These are phyloP conservation scores for Aspergillus japonicus DNA, from an alignment of 2,329 filamentous ascomycete genomes.

Conservation along the genomic window DNA sequence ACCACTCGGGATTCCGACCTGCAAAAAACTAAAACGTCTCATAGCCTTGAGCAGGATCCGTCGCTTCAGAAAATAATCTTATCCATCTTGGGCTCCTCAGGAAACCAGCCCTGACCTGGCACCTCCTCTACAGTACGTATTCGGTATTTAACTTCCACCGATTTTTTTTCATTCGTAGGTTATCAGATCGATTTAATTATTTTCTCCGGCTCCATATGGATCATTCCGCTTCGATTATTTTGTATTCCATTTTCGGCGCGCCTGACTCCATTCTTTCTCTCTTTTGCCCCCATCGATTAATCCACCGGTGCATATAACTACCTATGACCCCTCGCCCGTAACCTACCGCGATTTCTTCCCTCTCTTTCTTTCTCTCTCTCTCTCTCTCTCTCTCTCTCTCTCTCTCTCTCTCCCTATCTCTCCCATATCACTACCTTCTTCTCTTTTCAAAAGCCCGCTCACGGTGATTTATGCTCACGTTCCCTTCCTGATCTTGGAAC, in stretches of 20 bases:
- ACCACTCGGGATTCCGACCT: no score
- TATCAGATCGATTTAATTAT: background rate
- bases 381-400: background rate
- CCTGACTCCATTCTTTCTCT: background rate
- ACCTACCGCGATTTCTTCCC: constrained; percentile 4
- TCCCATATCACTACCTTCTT: background rate
- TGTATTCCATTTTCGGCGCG: constrained; percentile 1
- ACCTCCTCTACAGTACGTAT: background rate
- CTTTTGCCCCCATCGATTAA: background rate
- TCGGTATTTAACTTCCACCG: background rate
- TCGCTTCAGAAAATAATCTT: constrained; percentile 3
- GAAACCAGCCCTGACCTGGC: background rate
- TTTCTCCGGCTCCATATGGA: background rate
- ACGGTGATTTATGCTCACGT: constrained; percentile 6
- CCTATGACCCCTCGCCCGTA: constrained; percentile 8
- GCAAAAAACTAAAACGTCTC: background rate
- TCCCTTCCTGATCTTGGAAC: background rate
- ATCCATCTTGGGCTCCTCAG: background rate
- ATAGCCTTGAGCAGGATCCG: constrained; percentile 12
- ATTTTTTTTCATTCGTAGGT: background rate
- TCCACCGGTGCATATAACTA: constrained; percentile 17
- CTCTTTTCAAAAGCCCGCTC: constrained; percentile 6
- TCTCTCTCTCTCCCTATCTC: background rate
- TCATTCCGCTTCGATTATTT: background rate
- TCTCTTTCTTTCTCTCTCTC: background rate